Evolutionary conservation across 2,329 filamentous ascomycete species (phyloP).

Genomic region (Alternaria rosae): DNA sequence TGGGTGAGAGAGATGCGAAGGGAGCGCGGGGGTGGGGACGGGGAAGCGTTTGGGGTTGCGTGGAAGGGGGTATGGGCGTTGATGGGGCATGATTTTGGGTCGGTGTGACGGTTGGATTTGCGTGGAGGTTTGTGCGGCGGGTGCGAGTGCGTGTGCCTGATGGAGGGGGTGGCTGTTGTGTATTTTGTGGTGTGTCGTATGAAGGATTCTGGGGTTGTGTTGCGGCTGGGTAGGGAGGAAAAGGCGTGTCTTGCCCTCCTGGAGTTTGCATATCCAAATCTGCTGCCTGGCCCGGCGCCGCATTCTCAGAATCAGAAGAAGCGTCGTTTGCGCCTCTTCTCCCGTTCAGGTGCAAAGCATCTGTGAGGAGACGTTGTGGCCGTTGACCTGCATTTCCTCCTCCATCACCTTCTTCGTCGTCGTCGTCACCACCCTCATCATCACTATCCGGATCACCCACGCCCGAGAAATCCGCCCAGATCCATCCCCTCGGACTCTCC

Average conservation of each 20-base stretch:
- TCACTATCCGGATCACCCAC: conserved; percentile 59
- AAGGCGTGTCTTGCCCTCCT: conserved; percentile 4
- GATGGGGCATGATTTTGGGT: conserved; percentile 2
- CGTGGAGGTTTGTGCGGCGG: background rate
- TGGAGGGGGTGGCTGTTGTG: background rate
- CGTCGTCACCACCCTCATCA: conserved; percentile 28
- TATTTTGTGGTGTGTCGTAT: background rate
- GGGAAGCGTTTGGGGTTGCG: conserved; percentile 16
- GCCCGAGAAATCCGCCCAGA: conserved; percentile 76
- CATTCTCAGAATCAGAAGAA: conserved; percentile 30
- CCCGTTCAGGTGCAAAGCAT: background rate
- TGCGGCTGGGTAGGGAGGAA: background rate
- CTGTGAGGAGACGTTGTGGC: background rate
- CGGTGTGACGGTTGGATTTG: background rate
- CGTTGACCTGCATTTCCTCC: conserved; percentile 20
- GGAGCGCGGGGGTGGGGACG: conserved; percentile 24
- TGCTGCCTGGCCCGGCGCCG: conserved; percentile 3
- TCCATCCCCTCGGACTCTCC: conserved; percentile 84
- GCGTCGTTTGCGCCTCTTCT: conserved; percentile 1
- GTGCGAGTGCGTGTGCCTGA: background rate
- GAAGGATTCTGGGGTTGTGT: background rate
- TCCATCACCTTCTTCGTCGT: conserved; percentile 26
- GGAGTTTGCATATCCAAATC: conserved; percentile 8
- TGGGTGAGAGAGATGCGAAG: conserved; percentile 29
- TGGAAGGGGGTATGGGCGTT: conserved; percentile 1